Percentiles rank a stretch among this genome's conserved stretches.
These are phyloP conservation scores for Aspergillus sp. DNA, from an alignment of 2,329 filamentous ascomycete species.

Conservation along the genomic window DNA sequence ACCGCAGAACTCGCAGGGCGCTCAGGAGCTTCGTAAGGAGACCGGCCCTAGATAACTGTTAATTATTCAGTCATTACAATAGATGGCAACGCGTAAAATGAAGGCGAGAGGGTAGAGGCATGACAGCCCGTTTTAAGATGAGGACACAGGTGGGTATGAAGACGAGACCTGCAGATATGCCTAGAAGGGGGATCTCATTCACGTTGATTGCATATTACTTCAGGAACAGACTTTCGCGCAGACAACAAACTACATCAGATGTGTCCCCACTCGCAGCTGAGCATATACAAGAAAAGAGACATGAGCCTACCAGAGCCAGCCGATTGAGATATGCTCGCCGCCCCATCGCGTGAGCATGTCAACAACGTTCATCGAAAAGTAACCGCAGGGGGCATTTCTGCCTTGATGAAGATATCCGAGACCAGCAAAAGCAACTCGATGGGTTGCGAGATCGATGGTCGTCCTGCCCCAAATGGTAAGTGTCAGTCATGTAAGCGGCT, in stretches of 20 bases:
- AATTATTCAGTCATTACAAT: conserved; percentile 10
- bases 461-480: not conserved
- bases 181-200: not conserved
- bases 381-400: conserved; percentile 4
- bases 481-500: conserved; percentile 18
- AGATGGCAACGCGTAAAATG: not conserved
- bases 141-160: not conserved
- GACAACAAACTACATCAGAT: not conserved
- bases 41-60: conserved; percentile 43
- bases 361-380: not conserved
- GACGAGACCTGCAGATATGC: not conserved
- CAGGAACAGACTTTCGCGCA: not conserved
- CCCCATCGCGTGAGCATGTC: conserved; percentile 37
- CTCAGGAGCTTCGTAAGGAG: conserved; percentile 49
- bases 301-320: conserved; percentile 47
- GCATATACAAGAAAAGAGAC: conserved; percentile 10
- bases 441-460: not conserved
- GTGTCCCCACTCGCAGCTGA: not conserved
- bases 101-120: not conserved
- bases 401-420: not conserved
- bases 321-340: conserved; percentile 49
- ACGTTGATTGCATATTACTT: not conserved
- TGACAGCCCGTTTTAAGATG: not conserved
- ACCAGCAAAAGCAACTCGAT: not conserved
- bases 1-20: conserved; percentile 21